Evolutionary conservation across 1,284 basidiomycete species (phyloP), one percentile per base, ranked within the genome.

Genomic region (Porogramme epimiltina): DNA sequence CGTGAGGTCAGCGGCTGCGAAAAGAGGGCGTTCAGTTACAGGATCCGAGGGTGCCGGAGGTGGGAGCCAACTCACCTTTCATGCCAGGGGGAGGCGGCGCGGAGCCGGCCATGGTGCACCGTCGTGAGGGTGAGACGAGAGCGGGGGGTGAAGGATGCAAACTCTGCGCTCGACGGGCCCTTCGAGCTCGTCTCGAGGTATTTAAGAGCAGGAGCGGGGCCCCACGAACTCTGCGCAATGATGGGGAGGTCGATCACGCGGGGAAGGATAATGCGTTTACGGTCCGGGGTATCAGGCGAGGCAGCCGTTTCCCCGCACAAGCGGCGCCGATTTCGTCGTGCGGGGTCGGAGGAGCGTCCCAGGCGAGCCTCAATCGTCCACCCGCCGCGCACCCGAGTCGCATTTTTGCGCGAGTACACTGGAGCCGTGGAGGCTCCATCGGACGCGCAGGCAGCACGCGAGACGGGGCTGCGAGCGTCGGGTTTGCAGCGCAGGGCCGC

Each of bases 1-100:
- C 20, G 70, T 68, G 40, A 85, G 72, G 52, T 84, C 73, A 46
- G 75, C 63, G 49, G 76, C 81, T 83, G 49, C n/a, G 6, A 9
- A 22, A 24, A 37, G 16, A 10, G 10, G 23, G 34, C 8, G 36
- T 44, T 54, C 36, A 45, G 37, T 15, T 9, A 20, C 28, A 8
- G 6, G 15, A 31, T 8, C 9, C 28, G n/a, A 8, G 28, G 34
- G n/a, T 9, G 34, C 13, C 16, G 22, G 20, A 3, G 4, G 23
- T 22, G 16, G 18, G 25, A n/a, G 24, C 41, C 28, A 42, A 61
- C 70, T 41, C 6, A 75, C 73, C 72, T 24, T 73, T 76, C 23
- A 70, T 70, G 61, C 71, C 70, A 33, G 54, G 42, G 40, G 59
- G 47, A 59, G 66, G 65, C 49, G 28, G 28, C 8, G 28, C 28